A percentile compares a stretch with the other conserved stretches of the same genome.
These are phyloP conservation scores for Pouteria glomerata DNA, from an alignment of 148 eudicot species.

Conservation along the genomic window DNA sequence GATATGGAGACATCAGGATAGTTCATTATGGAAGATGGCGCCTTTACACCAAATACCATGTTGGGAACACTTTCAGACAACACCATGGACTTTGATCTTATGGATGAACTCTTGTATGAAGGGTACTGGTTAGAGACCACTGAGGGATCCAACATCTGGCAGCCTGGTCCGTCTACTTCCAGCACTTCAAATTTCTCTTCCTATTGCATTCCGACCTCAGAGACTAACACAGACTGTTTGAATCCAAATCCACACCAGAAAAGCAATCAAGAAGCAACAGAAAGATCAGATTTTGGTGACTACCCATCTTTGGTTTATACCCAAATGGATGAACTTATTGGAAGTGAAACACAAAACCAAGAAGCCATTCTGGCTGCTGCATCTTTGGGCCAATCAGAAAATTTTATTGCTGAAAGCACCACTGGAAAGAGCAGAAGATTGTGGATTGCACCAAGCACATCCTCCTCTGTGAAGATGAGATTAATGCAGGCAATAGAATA, in stretches of 20 bases:
- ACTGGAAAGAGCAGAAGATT: slow-evolving; percentile 37
- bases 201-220: slow-evolving; percentile 20
- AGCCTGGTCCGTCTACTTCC: slow-evolving; percentile 31
- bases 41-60: slow-evolving; percentile 37
- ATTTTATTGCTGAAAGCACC: slow-evolving; percentile 31
- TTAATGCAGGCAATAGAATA: slow-evolving; percentile 22
- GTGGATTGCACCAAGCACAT: slow-evolving; percentile 38
- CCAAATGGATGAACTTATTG: slow-evolving; percentile 21
- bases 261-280: slow-evolving; percentile 22
- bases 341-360: slow-evolving; percentile 23
- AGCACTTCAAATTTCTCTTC: slow-evolving; percentile 33
- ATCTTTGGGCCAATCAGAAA: slow-evolving; percentile 22
- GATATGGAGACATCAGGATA: slow-evolving; percentile 23
- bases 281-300: slow-evolving; percentile 22
- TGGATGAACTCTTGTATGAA: slow-evolving; percentile 59
- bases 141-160: slow-evolving; percentile 38
- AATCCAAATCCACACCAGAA: slow-evolving; percentile 20
- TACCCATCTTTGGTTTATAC: slow-evolving; percentile 10
- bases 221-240: slow-evolving; percentile 23
- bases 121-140: slow-evolving; percentile 80
- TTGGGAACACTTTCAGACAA: slow-evolving; percentile 27
- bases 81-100: slow-evolving; percentile 44
- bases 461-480: slow-evolving; percentile 22
- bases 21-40: slow-evolving; percentile 54
- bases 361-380: slow-evolving; percentile 21